phyloP scores from a whole-genome alignment of 83 land plant species.

The Thuja plicata region DNA sequence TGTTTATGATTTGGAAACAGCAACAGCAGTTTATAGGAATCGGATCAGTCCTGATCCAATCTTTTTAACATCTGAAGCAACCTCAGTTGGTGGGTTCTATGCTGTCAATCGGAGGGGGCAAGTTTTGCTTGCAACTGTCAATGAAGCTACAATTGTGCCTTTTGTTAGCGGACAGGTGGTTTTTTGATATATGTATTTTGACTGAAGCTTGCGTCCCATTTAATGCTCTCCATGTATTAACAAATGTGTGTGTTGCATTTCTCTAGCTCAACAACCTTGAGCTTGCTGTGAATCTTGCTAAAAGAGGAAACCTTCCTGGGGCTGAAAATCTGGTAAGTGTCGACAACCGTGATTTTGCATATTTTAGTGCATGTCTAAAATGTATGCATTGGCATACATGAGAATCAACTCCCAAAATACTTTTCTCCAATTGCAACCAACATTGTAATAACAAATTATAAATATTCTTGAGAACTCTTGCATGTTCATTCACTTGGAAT shows the following conservation, averaged over 20 bases:
- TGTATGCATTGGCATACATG: not conserved
- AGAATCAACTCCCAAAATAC: not conserved
- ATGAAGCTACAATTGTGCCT: conserved; percentile 93
- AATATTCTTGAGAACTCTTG: not conserved
- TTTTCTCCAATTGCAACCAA: not conserved
- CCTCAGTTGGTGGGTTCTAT: conserved; percentile 92
- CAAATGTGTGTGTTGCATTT: not conserved
- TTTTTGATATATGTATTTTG: not conserved
- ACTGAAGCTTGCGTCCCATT: not conserved
- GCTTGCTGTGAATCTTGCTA: conserved; percentile 98
- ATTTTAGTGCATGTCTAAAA: not conserved
- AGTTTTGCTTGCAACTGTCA: conserved; percentile 95
- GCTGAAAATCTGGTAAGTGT: conserved; percentile 89
- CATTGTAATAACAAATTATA: not conserved
- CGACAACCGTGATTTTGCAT: not conserved
- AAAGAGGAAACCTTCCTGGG: conserved; percentile 95
- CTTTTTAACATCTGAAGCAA: conserved; percentile 87
- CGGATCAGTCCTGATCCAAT: conserved; percentile 98
- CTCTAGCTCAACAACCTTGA: conserved; percentile 90
- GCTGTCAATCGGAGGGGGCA: conserved; percentile 95
- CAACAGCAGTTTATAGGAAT: conserved; percentile 94
- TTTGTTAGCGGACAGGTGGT: conserved; percentile 90
- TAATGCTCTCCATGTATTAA: not conserved
- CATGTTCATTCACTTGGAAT: not conserved
- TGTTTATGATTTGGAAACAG: conserved; percentile 96